Percentiles rank a stretch among this genome's conserved stretches.
These are phyloP conservation scores for Mycena maculata DNA, from an alignment of 768 basidiomycete genomes.

Conservation along the genomic window DNA sequence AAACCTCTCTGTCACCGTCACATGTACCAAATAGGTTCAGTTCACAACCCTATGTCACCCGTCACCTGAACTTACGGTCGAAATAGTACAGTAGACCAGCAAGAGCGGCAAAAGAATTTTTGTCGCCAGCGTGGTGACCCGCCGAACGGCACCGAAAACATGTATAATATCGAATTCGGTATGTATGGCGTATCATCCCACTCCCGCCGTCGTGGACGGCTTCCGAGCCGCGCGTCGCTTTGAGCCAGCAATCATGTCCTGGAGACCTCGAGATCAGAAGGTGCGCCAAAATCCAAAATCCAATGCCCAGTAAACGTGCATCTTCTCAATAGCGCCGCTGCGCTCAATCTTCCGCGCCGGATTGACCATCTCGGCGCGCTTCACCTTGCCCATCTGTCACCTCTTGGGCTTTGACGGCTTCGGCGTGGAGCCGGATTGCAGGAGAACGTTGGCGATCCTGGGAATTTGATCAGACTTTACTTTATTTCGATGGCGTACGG, in stretches of 20 bases:
- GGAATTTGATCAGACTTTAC: not conserved
- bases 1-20: too few species aligned
- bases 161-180: too few species aligned
- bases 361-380: slow-evolving; percentile 82
- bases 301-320: slow-evolving; percentile 52
- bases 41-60: too few species aligned
- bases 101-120: too few species aligned
- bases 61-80: too few species aligned
- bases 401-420: slow-evolving; percentile 93
- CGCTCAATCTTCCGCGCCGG: slow-evolving; percentile 75
- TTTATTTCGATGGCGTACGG: not conserved
- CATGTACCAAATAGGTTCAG: too few species aligned
- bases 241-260: slow-evolving; percentile 86
- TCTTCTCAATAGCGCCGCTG: slow-evolving; percentile 76
- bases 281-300: slow-evolving; percentile 11
- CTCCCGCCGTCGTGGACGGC: not conserved
- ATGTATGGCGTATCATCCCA: not conserved
- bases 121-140: too few species aligned
- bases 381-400: slow-evolving; percentile 84
- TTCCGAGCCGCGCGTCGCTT: slow-evolving; percentile 61
- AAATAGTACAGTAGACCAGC: too few species aligned
- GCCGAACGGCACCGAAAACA: too few species aligned
- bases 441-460: slow-evolving; percentile 95
- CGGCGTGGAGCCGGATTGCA: slow-evolving; percentile 90
- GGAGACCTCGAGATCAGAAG: slow-evolving; percentile 9